Percentiles rank a stretch among this genome's conserved stretches.
These are phyloP conservation scores for Quercus engelmannii DNA, from an alignment of 306 rosid species.

Conservation along the genomic window DNA sequence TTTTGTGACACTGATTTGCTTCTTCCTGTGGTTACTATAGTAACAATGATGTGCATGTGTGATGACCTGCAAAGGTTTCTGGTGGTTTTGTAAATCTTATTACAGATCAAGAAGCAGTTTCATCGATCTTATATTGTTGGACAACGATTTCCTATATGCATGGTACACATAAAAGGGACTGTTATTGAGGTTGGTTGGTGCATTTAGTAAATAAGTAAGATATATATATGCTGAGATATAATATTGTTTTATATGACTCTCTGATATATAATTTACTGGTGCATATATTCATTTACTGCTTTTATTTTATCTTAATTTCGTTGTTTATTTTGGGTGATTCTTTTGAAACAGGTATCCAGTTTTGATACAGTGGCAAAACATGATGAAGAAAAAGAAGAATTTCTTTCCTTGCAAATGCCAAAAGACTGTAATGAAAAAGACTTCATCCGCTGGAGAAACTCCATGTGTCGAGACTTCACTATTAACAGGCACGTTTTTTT, in stretches of 20 bases:
- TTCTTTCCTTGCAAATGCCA: conserved; percentile 34
- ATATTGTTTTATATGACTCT: neutral
- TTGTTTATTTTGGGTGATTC: conserved; percentile 16
- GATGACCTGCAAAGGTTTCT: neutral
- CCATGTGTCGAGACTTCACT: conserved; percentile 79
- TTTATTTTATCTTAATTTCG: conserved; percentile 10
- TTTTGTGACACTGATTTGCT: conserved; percentile 17
- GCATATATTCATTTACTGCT: neutral
- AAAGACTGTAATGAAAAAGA: conserved; percentile 43
- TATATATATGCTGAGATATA: neutral
- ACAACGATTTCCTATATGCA: conserved; percentile 76
- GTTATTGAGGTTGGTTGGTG: conserved; percentile 59
- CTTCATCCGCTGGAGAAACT: conserved; percentile 55
- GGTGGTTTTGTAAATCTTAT: conserved; percentile 12
- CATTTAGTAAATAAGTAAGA: neutral
- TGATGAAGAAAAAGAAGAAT: conserved; percentile 18
- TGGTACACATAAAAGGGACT: conserved; percentile 54
- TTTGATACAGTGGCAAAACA: conserved; percentile 61
- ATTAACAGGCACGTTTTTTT: conserved; percentile 53
- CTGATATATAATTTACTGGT: neutral
- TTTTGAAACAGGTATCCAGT: conserved; percentile 69
- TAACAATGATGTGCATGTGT: neutral
- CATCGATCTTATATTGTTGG: conserved; percentile 53
- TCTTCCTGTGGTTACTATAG: conserved; percentile 2
- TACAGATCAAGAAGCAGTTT: conserved; percentile 55